Base-by-base conservation (phyloP, 768 basidiomycete species). In the Hygrophorus pudorinus region DNA sequence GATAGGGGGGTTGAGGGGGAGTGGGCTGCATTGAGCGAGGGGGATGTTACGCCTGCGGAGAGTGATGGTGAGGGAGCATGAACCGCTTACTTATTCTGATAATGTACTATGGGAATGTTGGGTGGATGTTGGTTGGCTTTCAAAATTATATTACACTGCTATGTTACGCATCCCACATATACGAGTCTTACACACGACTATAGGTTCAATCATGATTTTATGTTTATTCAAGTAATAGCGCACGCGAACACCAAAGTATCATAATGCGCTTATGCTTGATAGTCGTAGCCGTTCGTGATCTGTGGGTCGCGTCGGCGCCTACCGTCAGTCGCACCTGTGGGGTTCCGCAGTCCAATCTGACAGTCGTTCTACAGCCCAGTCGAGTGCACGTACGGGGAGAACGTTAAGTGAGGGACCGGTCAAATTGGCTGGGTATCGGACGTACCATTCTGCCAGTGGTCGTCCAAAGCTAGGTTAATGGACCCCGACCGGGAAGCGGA, bases 341-440 rank as follows among this genome's bases (percentile, higher is more conserved):
- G n/a, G 80, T 60, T 92, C 91, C 48, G 90, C 89, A 55, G 88
- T 68, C 92, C 92, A 96, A 71, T 94, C 91, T 40, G 75, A 68
- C 21, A 72, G 61, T 44, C 68, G 58, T 29, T 89, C 85, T 12
- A 84, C 83, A 50, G 79, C 66, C 89, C 89, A 92, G 70, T 92
- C 89, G 57, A 93, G 79, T 50, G 74, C 79, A 60, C 39, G 20
- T 6, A 3, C 47, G 39, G 12, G 39, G 48, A 38, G 47, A 44
- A 38, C 43, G 17, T n/a, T n/a, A n/a, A n/a, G n/a, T n/a, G n/a
- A 11, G 44, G 32, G 44, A 11, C 35, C 32, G 42, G 27, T 30
- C n/a, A n/a, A n/a, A n/a, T n/a, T n/a, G n/a, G 40, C 41, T 13
- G n/a, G 20, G 16, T 12, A 36, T 47, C 27, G 33, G n/a, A 56